Base-by-base conservation (phyloP, 257 asterid species). In the Ophiorrhiza pumila region DNA sequence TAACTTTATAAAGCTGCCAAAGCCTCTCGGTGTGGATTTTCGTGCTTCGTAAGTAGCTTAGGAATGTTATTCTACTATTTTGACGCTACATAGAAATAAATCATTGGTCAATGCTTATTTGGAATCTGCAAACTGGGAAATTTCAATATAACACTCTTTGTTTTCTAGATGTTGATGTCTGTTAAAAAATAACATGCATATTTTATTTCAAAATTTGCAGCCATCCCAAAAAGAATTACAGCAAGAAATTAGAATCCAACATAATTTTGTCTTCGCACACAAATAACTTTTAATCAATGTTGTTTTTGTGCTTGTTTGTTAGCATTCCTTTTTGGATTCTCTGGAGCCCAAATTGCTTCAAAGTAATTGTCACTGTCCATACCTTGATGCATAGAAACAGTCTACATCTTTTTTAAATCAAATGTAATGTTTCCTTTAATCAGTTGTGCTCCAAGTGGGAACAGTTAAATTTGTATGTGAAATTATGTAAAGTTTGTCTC, bases 1-100 rank as follows among this genome's bases (percentile, higher is more conserved):
- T 70, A 77, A 76, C 85, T 87, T 89, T 64, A 65, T 93, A 77
- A 95, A 82, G 80, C 96, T 93, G 72, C 98, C 98, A 66, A 86
- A 86, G 90, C 97, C 97, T 59, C 88, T 92, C 31, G 97, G 98
- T 65, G 98, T 93, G 52, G 98, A 93, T 83, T 93, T 91, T 43
- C 98, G 98, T 58, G 98, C 98, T 67, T 91, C 97, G 95, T 91
- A 87, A 93, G 98, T 90, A 78, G 31, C 46, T 79, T 65, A 42
- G 20, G 47, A 68, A 22, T 34, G 5, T 46, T 22, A 4, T 17
- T 37, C 25, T 27, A 11, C 47, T 22, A 58, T 17, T 35, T 63
- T 47, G 53, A 46, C 46, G 53, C 47, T 49, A 14, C 17, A 58
- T 27, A 4, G 11, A 29, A 31, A 66, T 52, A 32, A 32, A 60